Base-by-base conservation (phyloP, 441 rosid species). In the Arabidopsis lyrata region DNA sequence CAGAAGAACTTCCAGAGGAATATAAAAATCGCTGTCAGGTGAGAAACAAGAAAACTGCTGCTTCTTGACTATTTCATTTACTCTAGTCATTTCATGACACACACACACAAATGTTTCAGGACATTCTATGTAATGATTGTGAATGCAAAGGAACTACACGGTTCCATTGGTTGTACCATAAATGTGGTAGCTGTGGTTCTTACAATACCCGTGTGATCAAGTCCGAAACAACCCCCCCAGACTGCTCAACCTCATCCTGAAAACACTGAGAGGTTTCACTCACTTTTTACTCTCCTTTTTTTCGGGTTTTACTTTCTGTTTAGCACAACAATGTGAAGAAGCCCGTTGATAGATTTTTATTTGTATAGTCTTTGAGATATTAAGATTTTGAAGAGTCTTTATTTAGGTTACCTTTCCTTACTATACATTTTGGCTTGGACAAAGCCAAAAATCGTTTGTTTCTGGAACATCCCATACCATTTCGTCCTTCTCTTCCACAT, bases 111-210 rank as follows among this genome's bases (percentile, higher is more conserved):
- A 59, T 60, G 42, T 71, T 78, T 27, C 88, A 95, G 99, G 95
- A 89, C 52, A 85, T 95, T 64, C 74, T 92, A 34, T 92, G 99
- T 80, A 95, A 95, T 24, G 99, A 95, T 72, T 95, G 99, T 54
- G 89, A 89, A 70, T 80, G 73, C 77, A 95, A 89, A 80, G 91
- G 98, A 39, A 83, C 77, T 0, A 78, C 97, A 44, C 78, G 75
- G 62, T 95, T 95, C 86, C 99, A 95, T 70, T 95, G 99, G 98
- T 80, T 95, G 49, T 92, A 95, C 80, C 99, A 92, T 78, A 95
- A 95, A 80, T 95, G 99, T 34, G 80, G 85, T 20, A 66, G 27
- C 15, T 95, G 96, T 11, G 87, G 98, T 42, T 95, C 99, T 2
- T 95, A 92, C 85, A 95, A 95, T 77, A 92, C 96, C 13, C 86